These are phyloP conservation scores for Amanita pseudoporphyria DNA, from an alignment of 768 basidiomycete genomes.

Conservation along the genomic window DNA sequence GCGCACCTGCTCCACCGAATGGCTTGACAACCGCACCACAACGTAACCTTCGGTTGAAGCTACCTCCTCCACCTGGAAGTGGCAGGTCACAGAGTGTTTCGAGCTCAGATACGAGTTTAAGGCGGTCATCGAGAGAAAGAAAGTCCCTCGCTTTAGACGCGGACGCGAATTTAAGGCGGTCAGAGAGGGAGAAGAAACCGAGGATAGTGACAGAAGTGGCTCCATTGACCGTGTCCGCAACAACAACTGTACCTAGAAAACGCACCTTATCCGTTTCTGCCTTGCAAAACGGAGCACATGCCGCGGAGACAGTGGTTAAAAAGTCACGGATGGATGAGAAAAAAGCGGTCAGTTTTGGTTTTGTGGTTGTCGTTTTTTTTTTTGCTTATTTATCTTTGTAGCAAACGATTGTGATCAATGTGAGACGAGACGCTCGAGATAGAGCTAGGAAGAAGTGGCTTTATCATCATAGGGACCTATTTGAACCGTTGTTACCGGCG, in stretches of 20 bases:
- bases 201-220: not conserved
- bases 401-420: constrained; percentile 31
- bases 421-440: constrained; percentile 28
- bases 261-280: constrained; percentile 4
- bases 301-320: constrained; percentile 11
- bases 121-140: not conserved
- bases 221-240: not conserved
- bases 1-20: not conserved
- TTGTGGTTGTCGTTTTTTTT: not conserved
- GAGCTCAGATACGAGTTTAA: not conserved
- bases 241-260: not conserved
- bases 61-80: not conserved
- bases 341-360: constrained; percentile 26
- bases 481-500: constrained; percentile 37
- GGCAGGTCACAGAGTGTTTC: not conserved
- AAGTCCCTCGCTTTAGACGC: not conserved
- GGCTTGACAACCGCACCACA: not conserved
- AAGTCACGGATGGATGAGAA: constrained; percentile 22
- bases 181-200: not conserved
- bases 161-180: not conserved
- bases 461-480: constrained; percentile 30
- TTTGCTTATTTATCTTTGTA: constrained; percentile 11
- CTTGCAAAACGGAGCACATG: not conserved
- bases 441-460: constrained; percentile 37
- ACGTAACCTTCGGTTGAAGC: not conserved